Percentiles rank a stretch among this genome's conserved stretches.
phyloP scores from a whole-genome alignment of 2,329 filamentous ascomycete genomes.

The Alternaria tenuissima region DNA sequence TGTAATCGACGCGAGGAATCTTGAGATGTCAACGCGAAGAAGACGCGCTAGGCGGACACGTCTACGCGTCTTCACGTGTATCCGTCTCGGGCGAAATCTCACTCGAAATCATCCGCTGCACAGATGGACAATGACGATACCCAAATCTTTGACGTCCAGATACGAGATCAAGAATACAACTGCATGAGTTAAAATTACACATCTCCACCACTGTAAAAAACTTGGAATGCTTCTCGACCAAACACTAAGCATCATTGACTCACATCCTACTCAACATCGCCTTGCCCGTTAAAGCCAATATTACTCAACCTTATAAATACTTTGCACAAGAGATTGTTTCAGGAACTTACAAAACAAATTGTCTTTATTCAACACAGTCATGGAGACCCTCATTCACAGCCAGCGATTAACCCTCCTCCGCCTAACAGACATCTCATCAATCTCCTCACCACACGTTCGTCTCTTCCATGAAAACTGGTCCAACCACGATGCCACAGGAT shows the following conservation, averaged over 20 bases:
- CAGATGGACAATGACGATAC: not conserved
- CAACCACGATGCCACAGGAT: constrained; percentile 31
- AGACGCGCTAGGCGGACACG: not conserved
- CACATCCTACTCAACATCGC: not conserved
- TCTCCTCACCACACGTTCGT: constrained; percentile 25
- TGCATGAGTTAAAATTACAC: not conserved
- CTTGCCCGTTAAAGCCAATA: not conserved
- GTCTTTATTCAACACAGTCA: not conserved
- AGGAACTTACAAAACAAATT: not conserved
- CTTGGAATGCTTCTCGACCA: not conserved
- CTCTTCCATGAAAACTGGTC: constrained; percentile 42
- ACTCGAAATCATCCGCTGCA: not conserved
- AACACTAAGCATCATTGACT: constrained; percentile 1
- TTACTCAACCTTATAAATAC: not conserved
- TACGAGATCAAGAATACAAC: not conserved
- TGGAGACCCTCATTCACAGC: constrained; percentile 20
- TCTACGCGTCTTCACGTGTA: not conserved
- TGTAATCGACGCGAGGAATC: not conserved
- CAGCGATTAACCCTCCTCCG: constrained; percentile 33
- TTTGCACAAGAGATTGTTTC: not conserved
- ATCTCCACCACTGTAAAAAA: not conserved
- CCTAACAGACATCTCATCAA: constrained; percentile 27
- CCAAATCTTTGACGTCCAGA: not conserved
- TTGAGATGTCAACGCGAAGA: not conserved
- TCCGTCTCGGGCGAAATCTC: not conserved